Evolutionary conservation across 108 stramenopile species (phyloP).

Genomic region (Nannochloropsis granulata): DNA sequence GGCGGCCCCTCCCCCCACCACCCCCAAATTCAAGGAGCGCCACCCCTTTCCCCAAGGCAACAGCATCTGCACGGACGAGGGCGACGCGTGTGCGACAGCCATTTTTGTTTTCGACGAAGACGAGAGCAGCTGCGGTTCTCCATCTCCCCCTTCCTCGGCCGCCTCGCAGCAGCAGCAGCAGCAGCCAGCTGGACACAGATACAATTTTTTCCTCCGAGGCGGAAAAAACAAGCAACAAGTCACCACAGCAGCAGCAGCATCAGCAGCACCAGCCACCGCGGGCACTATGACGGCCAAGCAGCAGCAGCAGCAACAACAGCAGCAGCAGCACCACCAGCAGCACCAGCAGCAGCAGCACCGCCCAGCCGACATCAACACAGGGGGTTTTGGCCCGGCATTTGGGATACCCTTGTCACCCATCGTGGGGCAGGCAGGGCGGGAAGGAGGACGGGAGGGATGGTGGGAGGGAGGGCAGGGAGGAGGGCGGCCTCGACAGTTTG

Average conservation of each 20-base stretch:
- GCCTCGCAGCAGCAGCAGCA: background rate
- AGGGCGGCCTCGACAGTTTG: background rate
- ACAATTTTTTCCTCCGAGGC: background rate
- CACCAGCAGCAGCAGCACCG: background rate
- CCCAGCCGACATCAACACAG: background rate
- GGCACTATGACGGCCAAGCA: background rate
- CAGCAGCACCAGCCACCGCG: background rate
- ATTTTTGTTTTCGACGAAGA: background rate
- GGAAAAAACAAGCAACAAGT: background rate
- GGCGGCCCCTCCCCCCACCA: background rate
- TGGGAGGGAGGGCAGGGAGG: background rate
- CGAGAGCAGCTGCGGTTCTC: background rate
- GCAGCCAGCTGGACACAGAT: background rate
- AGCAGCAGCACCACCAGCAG: background rate
- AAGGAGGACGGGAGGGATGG: background rate
- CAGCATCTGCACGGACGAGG: background rate
- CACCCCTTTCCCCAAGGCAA: background rate
- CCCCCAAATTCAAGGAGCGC: background rate
- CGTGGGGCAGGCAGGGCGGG: background rate
- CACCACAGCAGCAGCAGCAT: background rate
- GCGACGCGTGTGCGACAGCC: background rate
- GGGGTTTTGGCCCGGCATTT: background rate
- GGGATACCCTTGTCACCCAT: background rate
- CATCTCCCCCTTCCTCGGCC: background rate
- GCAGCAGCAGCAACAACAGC: background rate